phyloP scores from a whole-genome alignment of 2,329 filamentous ascomycete species.

The Fusarium chlamydosporum region DNA sequence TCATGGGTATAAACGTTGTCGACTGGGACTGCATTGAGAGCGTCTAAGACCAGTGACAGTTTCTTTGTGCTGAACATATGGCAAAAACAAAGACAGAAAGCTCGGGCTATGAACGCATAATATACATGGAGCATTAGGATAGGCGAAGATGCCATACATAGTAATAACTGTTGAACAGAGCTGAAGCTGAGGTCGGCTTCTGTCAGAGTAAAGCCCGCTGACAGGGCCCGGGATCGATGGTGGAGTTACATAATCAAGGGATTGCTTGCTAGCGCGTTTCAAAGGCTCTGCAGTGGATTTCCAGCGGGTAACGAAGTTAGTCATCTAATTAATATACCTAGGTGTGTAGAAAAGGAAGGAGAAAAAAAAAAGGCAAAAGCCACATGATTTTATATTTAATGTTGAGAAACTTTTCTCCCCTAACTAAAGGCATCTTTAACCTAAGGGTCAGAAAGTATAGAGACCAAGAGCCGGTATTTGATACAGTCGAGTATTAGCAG shows the following conservation, averaged over 20 bases:
- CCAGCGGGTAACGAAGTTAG: constrained; percentile 13
- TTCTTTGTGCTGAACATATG: neutral
- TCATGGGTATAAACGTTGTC: neutral
- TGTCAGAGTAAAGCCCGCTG: neutral
- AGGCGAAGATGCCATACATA: neutral
- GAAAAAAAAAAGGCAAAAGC: constrained; percentile 31
- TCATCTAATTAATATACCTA: no score
- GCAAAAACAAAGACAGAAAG: neutral
- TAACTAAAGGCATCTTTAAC: constrained; percentile 1
- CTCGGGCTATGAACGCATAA: neutral
- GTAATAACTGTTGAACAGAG: neutral
- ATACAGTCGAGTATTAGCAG: neutral
- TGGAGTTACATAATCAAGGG: constrained; percentile 18
- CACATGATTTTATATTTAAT: constrained; percentile 21
- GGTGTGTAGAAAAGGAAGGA: constrained; percentile 13
- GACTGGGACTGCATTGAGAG: neutral
- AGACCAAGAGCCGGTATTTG: neutral
- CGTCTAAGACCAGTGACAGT: neutral
- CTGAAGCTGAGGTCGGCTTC: neutral
- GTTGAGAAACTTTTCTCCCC: constrained; percentile 1
- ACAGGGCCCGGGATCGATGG: neutral
- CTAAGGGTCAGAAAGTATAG: neutral
- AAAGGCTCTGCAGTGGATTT: constrained; percentile 3
- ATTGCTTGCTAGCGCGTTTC: constrained; percentile 37
- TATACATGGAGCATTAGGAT: neutral